These are phyloP conservation scores for Angophora floribunda DNA, from an alignment of 345 rosid species.

Conservation along the genomic window DNA sequence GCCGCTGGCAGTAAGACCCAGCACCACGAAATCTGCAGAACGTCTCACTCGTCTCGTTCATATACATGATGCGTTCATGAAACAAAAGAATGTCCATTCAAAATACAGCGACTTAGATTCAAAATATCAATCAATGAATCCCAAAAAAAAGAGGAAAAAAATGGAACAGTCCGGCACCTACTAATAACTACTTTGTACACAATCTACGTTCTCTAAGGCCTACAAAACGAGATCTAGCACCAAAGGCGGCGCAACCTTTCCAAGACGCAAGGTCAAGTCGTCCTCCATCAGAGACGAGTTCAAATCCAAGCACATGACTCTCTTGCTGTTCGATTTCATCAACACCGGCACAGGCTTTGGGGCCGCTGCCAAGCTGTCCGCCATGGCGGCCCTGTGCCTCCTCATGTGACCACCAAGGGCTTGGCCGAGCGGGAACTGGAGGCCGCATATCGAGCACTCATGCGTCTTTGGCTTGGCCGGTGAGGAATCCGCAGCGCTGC, in stretches of 20 bases:
- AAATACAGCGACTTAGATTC: background rate
- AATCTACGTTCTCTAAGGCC: background rate
- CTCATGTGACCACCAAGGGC: conserved; percentile 98
- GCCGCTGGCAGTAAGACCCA: background rate
- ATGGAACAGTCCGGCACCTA: background rate
- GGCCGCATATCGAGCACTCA: conserved; percentile 82
- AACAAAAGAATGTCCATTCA: background rate
- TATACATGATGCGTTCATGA: no score
- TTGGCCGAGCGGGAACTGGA: conserved; percentile 75
- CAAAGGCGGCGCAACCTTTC: conserved; percentile 13
- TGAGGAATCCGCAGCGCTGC: background rate
- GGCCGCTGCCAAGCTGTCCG: background rate
- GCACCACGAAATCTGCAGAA: no score
- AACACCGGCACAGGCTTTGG: conserved; percentile 21
- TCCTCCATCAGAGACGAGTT: conserved; percentile 55
- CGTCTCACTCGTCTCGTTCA: no score
- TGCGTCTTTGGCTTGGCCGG: conserved; percentile 59
- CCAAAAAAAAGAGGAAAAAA: background rate
- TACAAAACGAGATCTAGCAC: background rate
- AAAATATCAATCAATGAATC: background rate
- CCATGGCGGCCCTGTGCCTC: conserved; percentile 37
- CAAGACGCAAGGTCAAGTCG: conserved; percentile 50
- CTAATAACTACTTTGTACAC: background rate
- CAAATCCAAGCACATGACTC: conserved; percentile 56
- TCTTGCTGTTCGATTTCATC: conserved; percentile 47